phyloP scores from a whole-genome alignment of 1,284 basidiomycete species.

The Ganoderma resinaceum region DNA sequence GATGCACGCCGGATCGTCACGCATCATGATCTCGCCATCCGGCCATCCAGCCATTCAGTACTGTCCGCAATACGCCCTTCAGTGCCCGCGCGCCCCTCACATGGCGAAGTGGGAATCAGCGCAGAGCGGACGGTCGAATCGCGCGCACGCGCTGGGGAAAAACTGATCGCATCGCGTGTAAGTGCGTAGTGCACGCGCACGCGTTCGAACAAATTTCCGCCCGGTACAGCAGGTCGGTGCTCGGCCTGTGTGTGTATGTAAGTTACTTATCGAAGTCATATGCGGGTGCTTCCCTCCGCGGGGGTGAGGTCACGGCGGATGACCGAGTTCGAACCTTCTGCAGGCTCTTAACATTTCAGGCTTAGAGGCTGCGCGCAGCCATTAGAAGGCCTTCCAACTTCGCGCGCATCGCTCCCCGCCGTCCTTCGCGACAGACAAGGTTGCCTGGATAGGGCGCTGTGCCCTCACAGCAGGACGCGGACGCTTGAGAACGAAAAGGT shows the following conservation, averaged over 20 bases:
- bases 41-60: neutral
- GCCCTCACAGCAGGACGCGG: slow-evolving; percentile 7
- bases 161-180: too few relatives aligned
- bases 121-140: neutral
- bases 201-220: too few relatives aligned
- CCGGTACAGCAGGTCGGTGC: too few relatives aligned
- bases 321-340: slow-evolving; percentile 3
- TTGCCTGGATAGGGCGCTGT: slow-evolving; percentile 23
- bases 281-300: neutral
- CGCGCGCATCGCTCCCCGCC: neutral
- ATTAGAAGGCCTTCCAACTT: slow-evolving; percentile 4
- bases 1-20: neutral
- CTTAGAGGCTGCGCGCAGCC: slow-evolving; percentile 18
- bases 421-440: slow-evolving; percentile 25
- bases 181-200: too few relatives aligned
- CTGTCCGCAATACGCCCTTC: neutral
- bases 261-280: neutral
- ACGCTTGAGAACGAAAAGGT: slow-evolving; percentile 6
- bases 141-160: neutral
- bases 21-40: neutral
- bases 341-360: slow-evolving; percentile 19
- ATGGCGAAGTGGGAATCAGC: neutral
- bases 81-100: neutral
- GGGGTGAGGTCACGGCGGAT: slow-evolving; percentile 5
- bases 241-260: too few relatives aligned